Base-by-base conservation (phyloP, 106 monocot genomes). In the Posidonia australis region DNA sequence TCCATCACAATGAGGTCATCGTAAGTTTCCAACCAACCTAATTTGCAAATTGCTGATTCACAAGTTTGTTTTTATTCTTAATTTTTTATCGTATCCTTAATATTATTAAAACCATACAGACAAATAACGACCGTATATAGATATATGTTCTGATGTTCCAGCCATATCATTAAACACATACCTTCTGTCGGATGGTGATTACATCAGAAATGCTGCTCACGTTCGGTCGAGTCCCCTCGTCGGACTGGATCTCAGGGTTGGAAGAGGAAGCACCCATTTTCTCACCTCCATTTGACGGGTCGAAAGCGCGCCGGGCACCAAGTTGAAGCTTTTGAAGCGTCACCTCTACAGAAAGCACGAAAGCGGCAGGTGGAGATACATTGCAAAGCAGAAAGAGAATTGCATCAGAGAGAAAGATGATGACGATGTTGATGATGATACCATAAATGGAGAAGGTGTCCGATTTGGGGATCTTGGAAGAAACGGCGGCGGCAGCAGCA, bases 371-470 rank as follows among this genome's bases (percentile, higher is more conserved):
- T 4, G 36, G 7, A 36, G 36, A 36, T 4, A 36, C 36, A 36
- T 36, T 36, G 7, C 11, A 58, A 29, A 1, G 11, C 13, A 11
- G 23, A 58, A 29, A 27, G 2, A 30, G 23, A 17, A 54, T 1
- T 22, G 5, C 1, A 58, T 31, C 55, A 58, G 30, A 28, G 11
- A 7, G 16, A 30, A 20, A 36, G 30, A 11, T 14, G 10, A 43
- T n/a, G 17, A 42, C 9, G 61, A 43, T 55, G 60, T 23, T 9
- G 55, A n/a, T 56, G 10, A 3, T 24, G 10, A 6, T 53, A 67
- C 66, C 66, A 26, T 67, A 67, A 7, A 67, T 53, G 22, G 66
- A 67, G 9, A 67, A 19, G 16, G 48, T 1, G n/a, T 67, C 66
- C 2, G 48, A 46, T 53, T 67, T 67, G 20, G 36, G 48, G 66